Conservation (phyloP, 352 stramenopile genomes). For the Phytophthora tubulina region DNA sequence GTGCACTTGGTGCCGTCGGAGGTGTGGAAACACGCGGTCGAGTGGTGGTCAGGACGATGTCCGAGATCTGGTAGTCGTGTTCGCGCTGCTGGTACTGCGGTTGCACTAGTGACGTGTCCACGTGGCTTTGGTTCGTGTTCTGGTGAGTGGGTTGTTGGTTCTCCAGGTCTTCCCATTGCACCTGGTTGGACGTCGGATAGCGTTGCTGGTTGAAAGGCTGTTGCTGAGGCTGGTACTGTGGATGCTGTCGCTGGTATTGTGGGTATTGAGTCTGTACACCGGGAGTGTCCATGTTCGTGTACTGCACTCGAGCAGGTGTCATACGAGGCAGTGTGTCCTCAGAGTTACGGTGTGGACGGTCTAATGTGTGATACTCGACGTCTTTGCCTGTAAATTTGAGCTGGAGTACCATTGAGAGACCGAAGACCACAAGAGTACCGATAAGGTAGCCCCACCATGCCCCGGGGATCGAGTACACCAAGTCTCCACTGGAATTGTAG, state of each 20-base stretch:
- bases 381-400: constrained; percentile 52
- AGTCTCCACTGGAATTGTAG: constrained; percentile 44
- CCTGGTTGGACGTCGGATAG: constrained; percentile 40
- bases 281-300: constrained; percentile 32
- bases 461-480: constrained; percentile 51
- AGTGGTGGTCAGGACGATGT: constrained; percentile 27
- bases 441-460: constrained; percentile 75
- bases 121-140: constrained; percentile 2
- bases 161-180: constrained; percentile 39
- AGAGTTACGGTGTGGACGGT: constrained; percentile 18
- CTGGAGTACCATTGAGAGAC: constrained; percentile 60
- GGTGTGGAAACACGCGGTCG: constrained; percentile 22
- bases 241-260: constrained; percentile 27
- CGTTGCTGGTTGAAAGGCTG: constrained; percentile 31
- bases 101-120: constrained; percentile 34
- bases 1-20: constrained; percentile 11
- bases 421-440: constrained; percentile 58
- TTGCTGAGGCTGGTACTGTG: constrained; percentile 13
- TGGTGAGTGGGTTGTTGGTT: constrained; percentile 16
- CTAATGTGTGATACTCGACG: constrained; percentile 48
- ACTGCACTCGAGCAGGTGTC: constrained; percentile 34
- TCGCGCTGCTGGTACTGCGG: constrained; percentile 42
- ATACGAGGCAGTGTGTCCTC: constrained; percentile 32
- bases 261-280: constrained; percentile 29
- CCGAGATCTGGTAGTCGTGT: constrained; percentile 46